Percentiles rank a stretch among this genome's conserved stretches.
These are phyloP conservation scores for Kwoniella mangroviensis DNA, from an alignment of 768 basidiomycete genomes.

Conservation along the genomic window DNA sequence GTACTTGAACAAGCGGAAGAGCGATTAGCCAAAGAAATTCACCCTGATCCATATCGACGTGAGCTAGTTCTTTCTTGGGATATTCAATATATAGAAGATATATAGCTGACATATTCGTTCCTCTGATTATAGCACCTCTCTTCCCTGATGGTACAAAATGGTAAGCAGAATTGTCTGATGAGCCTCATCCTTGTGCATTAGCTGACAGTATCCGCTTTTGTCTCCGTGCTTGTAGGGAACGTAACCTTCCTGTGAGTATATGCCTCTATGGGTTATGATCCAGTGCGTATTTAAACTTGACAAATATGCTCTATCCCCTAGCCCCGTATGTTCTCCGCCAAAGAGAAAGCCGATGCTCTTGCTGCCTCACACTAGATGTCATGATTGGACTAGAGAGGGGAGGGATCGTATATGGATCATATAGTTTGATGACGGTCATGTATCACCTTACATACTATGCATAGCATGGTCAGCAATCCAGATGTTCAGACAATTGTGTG, in stretches of 20 bases:
- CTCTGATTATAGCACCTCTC: conserved; percentile 66
- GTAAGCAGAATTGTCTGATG: conserved; percentile 61
- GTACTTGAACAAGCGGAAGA: conserved; percentile 82
- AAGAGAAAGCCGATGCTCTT: conserved; percentile 49
- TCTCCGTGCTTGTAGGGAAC: conserved; percentile 52
- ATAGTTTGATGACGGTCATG: conserved; percentile 10
- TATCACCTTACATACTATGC: conserved; percentile 27
- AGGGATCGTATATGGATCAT: conserved; percentile 3
- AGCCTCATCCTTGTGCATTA: not conserved
- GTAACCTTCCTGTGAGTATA: conserved; percentile 58
- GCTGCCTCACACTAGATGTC: conserved; percentile 33
- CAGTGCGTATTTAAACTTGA: not conserved
- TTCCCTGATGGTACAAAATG: conserved; percentile 96
- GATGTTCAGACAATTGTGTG: too few species aligned
- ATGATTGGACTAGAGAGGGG: not conserved
- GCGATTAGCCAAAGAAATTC: conserved; percentile 67
- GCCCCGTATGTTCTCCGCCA: conserved; percentile 57
- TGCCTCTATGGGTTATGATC: not conserved
- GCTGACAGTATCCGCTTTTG: conserved; percentile 12
- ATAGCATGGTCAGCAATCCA: conserved; percentile 15
- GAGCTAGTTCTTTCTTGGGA: conserved; percentile 58
- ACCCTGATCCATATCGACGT: conserved; percentile 95
- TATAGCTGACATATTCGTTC: not conserved
- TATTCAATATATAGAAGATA: not conserved
- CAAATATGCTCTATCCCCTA: conserved; percentile 13